Percentiles rank a stretch among this genome's conserved stretches.
These are phyloP conservation scores for Phytophthora sojae DNA, from an alignment of 352 stramenopile species.

Conservation along the genomic window DNA sequence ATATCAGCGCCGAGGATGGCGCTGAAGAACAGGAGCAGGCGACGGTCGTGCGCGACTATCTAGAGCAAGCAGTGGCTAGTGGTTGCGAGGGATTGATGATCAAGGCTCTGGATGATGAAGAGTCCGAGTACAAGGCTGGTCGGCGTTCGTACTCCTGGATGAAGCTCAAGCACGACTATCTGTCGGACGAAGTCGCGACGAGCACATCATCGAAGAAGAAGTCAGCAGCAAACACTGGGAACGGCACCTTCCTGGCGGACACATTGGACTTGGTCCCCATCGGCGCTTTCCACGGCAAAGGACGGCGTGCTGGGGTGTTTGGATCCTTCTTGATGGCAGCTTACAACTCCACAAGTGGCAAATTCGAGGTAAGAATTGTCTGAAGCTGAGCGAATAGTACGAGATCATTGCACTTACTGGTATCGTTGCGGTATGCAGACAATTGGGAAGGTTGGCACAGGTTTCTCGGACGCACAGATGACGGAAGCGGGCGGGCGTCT, in stretches of 20 bases:
- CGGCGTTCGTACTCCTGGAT: slow-evolving; percentile 84
- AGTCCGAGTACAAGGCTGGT: slow-evolving; percentile 71
- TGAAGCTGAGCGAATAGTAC: not conserved
- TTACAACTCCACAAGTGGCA: slow-evolving; percentile 93
- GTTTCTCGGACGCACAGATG: slow-evolving; percentile 98
- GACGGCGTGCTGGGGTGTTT: slow-evolving; percentile 95
- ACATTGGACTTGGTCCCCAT: slow-evolving; percentile 99
- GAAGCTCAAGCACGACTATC: slow-evolving; percentile 87
- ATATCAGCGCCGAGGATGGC: slow-evolving; percentile 38
- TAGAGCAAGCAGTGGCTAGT: slow-evolving; percentile 59
- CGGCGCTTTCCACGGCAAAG: slow-evolving; percentile 96
- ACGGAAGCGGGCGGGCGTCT: slow-evolving; percentile 68
- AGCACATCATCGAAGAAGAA: slow-evolving; percentile 13
- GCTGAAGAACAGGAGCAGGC: slow-evolving; percentile 10
- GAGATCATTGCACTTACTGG: slow-evolving; percentile 3
- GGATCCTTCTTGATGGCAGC: slow-evolving; percentile 98
- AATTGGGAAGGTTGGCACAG: slow-evolving; percentile 95
- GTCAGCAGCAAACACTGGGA: slow-evolving; percentile 19
- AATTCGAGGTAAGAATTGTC: slow-evolving; percentile 89
- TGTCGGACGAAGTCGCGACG: slow-evolving; percentile 35
- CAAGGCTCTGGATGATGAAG: slow-evolving; percentile 62
- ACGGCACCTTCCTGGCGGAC: slow-evolving; percentile 75
- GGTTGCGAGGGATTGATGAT: slow-evolving; percentile 87
- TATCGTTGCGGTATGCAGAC: slow-evolving; percentile 47
- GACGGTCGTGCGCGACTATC: slow-evolving; percentile 37